Conservation (phyloP, 257 asterid genomes). For the Rauvolfia tetraphylla region DNA sequence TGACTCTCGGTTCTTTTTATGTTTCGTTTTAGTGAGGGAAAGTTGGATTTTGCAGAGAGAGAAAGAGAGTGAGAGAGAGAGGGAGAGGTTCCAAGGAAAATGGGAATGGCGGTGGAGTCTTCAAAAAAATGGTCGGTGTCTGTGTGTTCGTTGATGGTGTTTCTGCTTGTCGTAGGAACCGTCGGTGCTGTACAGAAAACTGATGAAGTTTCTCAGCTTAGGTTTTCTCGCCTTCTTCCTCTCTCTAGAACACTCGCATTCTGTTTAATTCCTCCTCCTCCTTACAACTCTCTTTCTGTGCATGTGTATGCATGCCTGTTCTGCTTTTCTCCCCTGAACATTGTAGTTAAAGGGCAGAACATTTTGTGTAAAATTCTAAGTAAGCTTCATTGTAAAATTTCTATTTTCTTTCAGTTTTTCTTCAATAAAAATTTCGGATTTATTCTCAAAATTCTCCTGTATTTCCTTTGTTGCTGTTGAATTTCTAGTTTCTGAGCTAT, state of each 20-base stretch:
- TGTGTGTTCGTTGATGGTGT: constrained; percentile 32
- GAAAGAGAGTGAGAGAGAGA: constrained; percentile 10
- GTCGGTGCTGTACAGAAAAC: constrained; percentile 29
- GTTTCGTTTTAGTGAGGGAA: constrained; percentile 21
- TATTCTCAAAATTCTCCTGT: background rate
- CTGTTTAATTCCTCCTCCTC: background rate
- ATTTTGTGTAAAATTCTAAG: background rate
- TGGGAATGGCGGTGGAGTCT: constrained; percentile 26
- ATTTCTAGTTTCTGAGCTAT: background rate
- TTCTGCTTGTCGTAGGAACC: constrained; percentile 38
- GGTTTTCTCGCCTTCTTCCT: constrained; percentile 31
- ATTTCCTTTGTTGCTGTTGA: background rate
- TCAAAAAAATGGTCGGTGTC: constrained; percentile 36
- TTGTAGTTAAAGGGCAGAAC: background rate
- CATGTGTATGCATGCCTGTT: background rate
- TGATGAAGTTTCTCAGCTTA: constrained; percentile 25
- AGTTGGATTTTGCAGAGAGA: constrained; percentile 15
- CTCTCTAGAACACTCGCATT: background rate
- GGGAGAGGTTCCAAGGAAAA: background rate
- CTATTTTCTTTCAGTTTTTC: background rate
- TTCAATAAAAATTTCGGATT: background rate
- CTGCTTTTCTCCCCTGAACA: background rate
- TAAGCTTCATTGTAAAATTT: background rate
- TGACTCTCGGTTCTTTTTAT: constrained; percentile 15
- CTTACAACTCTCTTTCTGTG: background rate